Base-by-base conservation (phyloP, 148 eudicot species). In the Vaccinium vitisidaea region DNA sequence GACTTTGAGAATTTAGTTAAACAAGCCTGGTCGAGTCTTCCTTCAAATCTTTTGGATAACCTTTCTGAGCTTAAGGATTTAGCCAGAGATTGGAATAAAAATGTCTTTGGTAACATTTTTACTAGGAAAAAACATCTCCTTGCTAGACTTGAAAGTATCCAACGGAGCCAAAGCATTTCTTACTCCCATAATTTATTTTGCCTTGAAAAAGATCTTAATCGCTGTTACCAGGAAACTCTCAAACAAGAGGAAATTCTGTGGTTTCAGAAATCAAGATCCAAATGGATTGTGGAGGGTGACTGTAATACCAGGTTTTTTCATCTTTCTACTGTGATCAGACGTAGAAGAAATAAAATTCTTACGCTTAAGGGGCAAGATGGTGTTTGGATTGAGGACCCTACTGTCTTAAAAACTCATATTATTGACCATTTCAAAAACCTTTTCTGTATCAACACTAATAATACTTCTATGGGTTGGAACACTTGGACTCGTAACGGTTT, bases 331-430 rank as follows among this genome's bases (percentile, higher is more conserved):
- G 1, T 73, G 6, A 73, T 39, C 0, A 5, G 10, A 0, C 15
- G 77, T 0, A 6, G 23, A 11, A 73, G 16, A 2, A 0, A 9
- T 3, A 15, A 6, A 1, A 27, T 39, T 5, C 0, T 19, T 1
- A 1, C 5, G 0, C 23, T 16, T 0, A 36, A 15, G 0, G 2
- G 36, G 6, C 3, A 6, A 0, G 2, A 1, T 39, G 4, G 16
- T 36, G 1, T 0, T 0, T 73, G 50, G 77, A 1, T 14, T 73
- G 5, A 32, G 7, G 19, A 14, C 4, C 5, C 36, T 12, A 71
- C 14, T 9, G 9, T 10, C 0, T 13, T 43, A 4, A 43, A 43
- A 43, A 0, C 46, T 43, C 46, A 43, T 4, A 43, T 43, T 4
- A 5, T 43, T 39, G 43, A 39, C 43, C 43, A 39, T 39, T 39